Base-by-base conservation (phyloP, 495 filamentous ascomycete genomes). In the Penicillium herquei region DNA sequence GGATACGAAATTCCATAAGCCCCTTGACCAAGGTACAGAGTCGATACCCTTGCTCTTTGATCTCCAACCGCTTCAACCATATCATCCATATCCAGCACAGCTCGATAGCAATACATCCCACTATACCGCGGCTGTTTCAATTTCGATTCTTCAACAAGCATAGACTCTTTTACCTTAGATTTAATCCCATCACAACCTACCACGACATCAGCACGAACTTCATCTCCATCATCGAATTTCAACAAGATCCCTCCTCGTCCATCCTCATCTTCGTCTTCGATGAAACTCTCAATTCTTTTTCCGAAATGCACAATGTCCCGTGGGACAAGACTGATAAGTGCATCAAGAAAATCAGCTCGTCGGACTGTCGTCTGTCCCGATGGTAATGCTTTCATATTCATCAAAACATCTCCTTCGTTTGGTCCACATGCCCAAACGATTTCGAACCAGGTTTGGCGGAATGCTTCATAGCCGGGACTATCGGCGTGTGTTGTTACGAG, bases 1-100 rank as follows among this genome's bases (percentile, higher is more conserved):
- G 87, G 86, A 62, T 84, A 89, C 0, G 85, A 88, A 12, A 89
- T 72, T 0, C 82, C 68, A 57, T 87, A 83, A 0, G 75, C 76
- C 37, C 82, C 78, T 7, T 80, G 71, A 0, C 86, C 86, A 49
- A 88, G 61, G 61, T 84, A 83, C 49, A 84, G 63, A 33, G 81
- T 77, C 30, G 71, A 70, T n/a, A 84, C 83, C 14, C 67, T 58
- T 0, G 80, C 78, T 0, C 73, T 53, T 43, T 75, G 72, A 11
- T 83, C 78, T 39, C 84, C 84, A 18, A 86, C 62, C 9, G 76
- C 68, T 10, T 71, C 53, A 12, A 80, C 71, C 44, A 83, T 81
- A 12, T 79, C 72, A 16, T 81, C 80, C 73, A 84, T 86, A n/a
- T 83, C 81, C 8, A 88, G 61, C 40, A 86, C 70, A 6, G 81